A percentile compares a stretch with the other conserved stretches of the same genome.
Evolutionary conservation across 805 yeast genomes (phyloP).

Genomic region (Ogataea zsoltii): DNA sequence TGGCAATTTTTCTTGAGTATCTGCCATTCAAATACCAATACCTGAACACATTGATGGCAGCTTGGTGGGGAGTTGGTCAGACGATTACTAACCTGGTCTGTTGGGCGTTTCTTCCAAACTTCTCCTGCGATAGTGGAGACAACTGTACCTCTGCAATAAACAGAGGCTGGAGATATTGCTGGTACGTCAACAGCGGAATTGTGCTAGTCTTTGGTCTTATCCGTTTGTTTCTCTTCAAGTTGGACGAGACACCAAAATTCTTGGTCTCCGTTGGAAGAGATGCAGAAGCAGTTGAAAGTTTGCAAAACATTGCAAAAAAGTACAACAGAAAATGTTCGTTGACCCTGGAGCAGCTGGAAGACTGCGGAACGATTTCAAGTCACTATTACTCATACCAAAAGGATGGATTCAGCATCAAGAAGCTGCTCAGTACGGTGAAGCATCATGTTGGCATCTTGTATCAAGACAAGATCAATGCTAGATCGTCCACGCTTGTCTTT

Average conservation of each 20-base stretch:
- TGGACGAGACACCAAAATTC: slow-evolving; percentile 40
- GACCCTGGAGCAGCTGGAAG: slow-evolving; percentile 42
- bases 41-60: slow-evolving; percentile 49
- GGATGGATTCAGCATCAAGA: slow-evolving; percentile 15
- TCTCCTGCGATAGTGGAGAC: slow-evolving; percentile 42
- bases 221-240: slow-evolving; percentile 40
- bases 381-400: slow-evolving; percentile 3
- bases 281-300: slow-evolving; percentile 41
- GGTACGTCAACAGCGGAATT: slow-evolving; percentile 48
- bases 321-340: slow-evolving; percentile 40
- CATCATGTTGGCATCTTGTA: slow-evolving; percentile 45
- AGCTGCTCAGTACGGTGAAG: slow-evolving; percentile 17
- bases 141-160: slow-evolving; percentile 43
- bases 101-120: slow-evolving; percentile 50
- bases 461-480: slow-evolving; percentile 40
- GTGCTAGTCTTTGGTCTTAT: slow-evolving; percentile 45
- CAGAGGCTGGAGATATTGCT: slow-evolving; percentile 57
- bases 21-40: slow-evolving; percentile 49
- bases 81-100: slow-evolving; percentile 46
- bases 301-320: slow-evolving; percentile 43
- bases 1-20: slow-evolving; percentile 48
- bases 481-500: slow-evolving; percentile 40
- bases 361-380: slow-evolving; percentile 35
- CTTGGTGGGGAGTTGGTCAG: slow-evolving; percentile 63
- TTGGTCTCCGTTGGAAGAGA: slow-evolving; percentile 41